Percentiles rank a stretch among this genome's conserved stretches.
Conservation (phyloP, 2,329 filamentous ascomycete species). For the Pezicula carpinea region DNA sequence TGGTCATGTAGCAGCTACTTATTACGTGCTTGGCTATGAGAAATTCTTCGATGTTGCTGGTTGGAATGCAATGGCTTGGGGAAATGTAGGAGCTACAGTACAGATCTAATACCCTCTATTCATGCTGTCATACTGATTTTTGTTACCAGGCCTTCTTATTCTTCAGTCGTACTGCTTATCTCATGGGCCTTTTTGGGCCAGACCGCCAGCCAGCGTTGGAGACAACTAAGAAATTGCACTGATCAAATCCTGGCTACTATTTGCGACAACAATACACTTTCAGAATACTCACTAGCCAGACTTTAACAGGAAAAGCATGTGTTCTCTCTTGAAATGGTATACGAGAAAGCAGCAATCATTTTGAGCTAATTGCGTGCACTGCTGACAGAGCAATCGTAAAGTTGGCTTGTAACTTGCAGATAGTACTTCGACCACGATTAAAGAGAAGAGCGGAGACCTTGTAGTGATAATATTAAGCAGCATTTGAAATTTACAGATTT, state of each 20-base stretch:
- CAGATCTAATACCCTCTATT: conserved; percentile 21
- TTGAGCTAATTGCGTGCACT: too few relatives aligned
- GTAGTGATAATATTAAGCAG: too few relatives aligned
- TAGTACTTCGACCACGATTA: too few relatives aligned
- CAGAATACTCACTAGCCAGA: too few relatives aligned
- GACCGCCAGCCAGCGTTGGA: conserved; percentile 23
- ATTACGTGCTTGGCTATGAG: conserved; percentile 51
- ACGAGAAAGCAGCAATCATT: too few relatives aligned
- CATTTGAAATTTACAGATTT: too few relatives aligned
- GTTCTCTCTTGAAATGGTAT: too few relatives aligned
- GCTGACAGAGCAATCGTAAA: too few relatives aligned
- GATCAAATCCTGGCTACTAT: background rate
- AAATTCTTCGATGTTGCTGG: conserved; percentile 44
- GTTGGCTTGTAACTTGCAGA: too few relatives aligned
- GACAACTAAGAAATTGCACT: background rate
- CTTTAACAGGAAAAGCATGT: too few relatives aligned
- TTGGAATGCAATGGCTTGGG: conserved; percentile 72
- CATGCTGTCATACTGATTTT: background rate
- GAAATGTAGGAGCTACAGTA: conserved; percentile 64
- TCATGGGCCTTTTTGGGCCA: conserved; percentile 55
- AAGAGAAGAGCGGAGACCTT: too few relatives aligned
- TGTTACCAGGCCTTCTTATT: conserved; percentile 46
- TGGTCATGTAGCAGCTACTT: conserved; percentile 61
- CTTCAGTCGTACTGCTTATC: conserved; percentile 50
- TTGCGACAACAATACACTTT: too few relatives aligned